These are phyloP conservation scores for Lyophyllum semitale DNA, from an alignment of 768 basidiomycete species.

Conservation along the genomic window DNA sequence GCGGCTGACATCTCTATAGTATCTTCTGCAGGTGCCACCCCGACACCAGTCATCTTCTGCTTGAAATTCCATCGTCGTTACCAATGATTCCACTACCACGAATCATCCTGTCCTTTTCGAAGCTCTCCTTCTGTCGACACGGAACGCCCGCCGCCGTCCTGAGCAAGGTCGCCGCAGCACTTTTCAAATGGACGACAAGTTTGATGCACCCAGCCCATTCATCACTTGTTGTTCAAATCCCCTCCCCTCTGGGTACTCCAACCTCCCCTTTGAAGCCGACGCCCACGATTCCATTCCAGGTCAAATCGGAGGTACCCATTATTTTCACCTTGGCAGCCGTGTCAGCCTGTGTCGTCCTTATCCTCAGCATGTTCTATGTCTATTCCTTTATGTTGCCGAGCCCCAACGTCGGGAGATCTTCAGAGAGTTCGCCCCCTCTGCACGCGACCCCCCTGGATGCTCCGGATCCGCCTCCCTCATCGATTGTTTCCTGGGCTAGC, in stretches of 20 bases:
- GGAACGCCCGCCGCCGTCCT: neutral
- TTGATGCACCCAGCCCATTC: neutral
- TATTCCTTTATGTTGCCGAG: neutral
- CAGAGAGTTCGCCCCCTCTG: neutral
- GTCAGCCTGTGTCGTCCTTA: neutral
- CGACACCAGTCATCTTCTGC: neutral
- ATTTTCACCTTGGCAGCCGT: neutral
- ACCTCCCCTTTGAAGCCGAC: neutral
- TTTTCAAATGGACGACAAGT: neutral
- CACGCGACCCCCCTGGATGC: neutral
- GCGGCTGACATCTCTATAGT: neutral
- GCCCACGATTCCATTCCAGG: neutral
- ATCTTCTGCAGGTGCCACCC: neutral
- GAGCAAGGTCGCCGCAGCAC: neutral
- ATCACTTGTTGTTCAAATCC: neutral
- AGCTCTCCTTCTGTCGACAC: neutral
- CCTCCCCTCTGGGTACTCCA: neutral
- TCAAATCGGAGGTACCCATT: neutral
- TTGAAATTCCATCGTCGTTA: neutral
- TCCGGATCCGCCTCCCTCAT: neutral
- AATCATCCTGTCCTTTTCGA: neutral
- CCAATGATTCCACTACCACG: neutral
- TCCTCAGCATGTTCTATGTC: neutral
- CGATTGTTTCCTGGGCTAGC: neutral
- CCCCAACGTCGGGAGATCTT: neutral